Percentiles rank a stretch among this genome's conserved stretches.
phyloP scores from a whole-genome alignment of 345 rosid genomes.

The Camelina hispida region DNA sequence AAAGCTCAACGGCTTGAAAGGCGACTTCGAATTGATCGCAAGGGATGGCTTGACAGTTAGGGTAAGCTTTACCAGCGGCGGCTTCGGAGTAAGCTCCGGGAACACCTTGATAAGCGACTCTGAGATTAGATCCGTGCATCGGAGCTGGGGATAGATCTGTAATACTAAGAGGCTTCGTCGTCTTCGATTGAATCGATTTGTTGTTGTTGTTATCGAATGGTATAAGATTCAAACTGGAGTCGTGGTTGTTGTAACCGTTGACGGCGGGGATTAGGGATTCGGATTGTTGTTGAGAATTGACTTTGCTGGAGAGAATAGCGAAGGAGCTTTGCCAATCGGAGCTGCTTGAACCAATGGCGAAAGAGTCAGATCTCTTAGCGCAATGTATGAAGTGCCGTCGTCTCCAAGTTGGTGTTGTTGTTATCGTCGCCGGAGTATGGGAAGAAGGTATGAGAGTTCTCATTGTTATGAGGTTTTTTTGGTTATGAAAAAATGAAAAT shows the following conservation, averaged over 20 bases:
- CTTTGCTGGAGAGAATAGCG: constrained; percentile 78
- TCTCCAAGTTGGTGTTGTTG: not conserved
- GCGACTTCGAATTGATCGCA: constrained; percentile 98
- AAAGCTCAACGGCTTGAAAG: constrained; percentile 96
- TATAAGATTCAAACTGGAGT: constrained; percentile 60
- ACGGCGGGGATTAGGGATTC: constrained; percentile 46
- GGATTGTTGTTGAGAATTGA: constrained; percentile 52
- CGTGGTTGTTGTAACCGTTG: constrained; percentile 55
- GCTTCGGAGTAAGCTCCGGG: constrained; percentile 99
- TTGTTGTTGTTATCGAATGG: constrained; percentile 45
- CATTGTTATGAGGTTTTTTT: constrained; percentile 27
- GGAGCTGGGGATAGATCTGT: constrained; percentile 89
- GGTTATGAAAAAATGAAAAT: not conserved
- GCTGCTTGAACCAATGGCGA: constrained; percentile 42
- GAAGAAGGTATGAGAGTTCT: constrained; percentile 46
- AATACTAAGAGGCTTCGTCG: constrained; percentile 61
- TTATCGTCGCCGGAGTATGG: constrained; percentile 22
- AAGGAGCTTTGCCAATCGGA: constrained; percentile 88
- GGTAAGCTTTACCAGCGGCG: constrained; percentile 96
- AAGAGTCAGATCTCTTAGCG: constrained; percentile 54
- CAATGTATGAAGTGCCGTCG: constrained; percentile 42
- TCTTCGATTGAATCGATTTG: constrained; percentile 34
- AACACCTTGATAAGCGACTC: constrained; percentile 97
- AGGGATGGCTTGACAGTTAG: constrained; percentile 90
- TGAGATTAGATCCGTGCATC: constrained; percentile 82